phyloP scores from a whole-genome alignment of 139 green algal genomes.

The Pycnococcus provasolii region DNA sequence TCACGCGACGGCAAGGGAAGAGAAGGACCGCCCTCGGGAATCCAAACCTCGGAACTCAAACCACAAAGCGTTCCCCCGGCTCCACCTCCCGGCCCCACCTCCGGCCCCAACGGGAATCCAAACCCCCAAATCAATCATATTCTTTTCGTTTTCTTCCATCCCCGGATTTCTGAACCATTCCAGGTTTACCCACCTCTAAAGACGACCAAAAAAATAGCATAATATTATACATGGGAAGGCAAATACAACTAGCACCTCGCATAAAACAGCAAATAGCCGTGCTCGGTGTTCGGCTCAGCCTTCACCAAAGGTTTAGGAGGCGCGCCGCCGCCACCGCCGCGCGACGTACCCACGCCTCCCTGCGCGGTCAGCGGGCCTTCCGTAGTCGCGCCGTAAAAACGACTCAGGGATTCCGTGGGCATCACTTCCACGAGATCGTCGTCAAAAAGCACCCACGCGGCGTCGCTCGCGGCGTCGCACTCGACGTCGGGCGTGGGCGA shows the following conservation, averaged over 20 bases:
- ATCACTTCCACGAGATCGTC: slow-evolving; percentile 54
- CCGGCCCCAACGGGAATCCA: too few relatives aligned
- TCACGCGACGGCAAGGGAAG: too few relatives aligned
- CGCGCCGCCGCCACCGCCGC: not conserved
- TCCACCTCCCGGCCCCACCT: too few relatives aligned
- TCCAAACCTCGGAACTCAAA: too few relatives aligned
- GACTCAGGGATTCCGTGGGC: not conserved
- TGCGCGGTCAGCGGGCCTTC: not conserved
- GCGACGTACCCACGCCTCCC: not conserved
- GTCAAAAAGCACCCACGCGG: slow-evolving; percentile 44
- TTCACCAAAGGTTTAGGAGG: not conserved
- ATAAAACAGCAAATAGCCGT: slow-evolving; percentile 97
- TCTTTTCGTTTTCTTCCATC: too few relatives aligned
- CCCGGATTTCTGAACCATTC: too few relatives aligned
- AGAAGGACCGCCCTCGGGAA: too few relatives aligned
- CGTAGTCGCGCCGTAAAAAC: not conserved
- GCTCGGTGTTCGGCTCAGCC: slow-evolving; percentile 52
- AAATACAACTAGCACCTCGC: slow-evolving; percentile 23
- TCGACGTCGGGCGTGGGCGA: not conserved
- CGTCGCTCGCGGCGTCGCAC: not conserved
- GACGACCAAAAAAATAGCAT: too few relatives aligned
- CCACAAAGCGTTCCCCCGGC: too few relatives aligned
- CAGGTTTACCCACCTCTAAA: too few relatives aligned
- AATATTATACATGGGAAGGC: too few relatives aligned
- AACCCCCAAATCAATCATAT: too few relatives aligned